Base-by-base conservation (phyloP, 371 early-diverging fungal species). In the Batrachochytrium dendrobatidis region DNA sequence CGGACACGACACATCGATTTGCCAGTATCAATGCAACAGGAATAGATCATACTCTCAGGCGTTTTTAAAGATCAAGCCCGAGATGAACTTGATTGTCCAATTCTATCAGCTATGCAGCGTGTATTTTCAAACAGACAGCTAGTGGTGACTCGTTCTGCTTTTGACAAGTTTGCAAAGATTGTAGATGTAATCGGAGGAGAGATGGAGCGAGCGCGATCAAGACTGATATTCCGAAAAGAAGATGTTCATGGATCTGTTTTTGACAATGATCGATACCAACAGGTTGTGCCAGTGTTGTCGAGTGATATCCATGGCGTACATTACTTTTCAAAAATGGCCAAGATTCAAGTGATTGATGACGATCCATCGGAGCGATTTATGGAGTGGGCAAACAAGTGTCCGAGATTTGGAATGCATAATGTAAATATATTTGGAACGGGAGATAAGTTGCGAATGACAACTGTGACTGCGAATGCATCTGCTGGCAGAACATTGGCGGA, bases 381-480 rank as follows among this genome's bases (percentile, higher is more conserved):
- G 28, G 15, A 62, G 63, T n/a, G n/a, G n/a, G 20, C 57, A 74
- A 26, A 53, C 75, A 12, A 39, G 39, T n/a, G 39, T 15, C 39
- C 39, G n/a, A 20, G 46, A 5, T 45, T 45, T 45, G 46, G 46
- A 7, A 26, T 34, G 7, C 64, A 65, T 63, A 80, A 83, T 64
- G 71, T 81, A 22, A 66, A 68, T 31, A 70, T 83, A 7, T 83
- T 81, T 72, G 83, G 82, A 25, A 83, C 77, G 34, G 82, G 77
- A 1, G 77, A 81, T 58, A 33, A 52, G 24, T 66, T 74, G 51
- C 62, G 69, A 33, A 71, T 73, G 70, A 81, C 83, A 2, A 84
- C 83, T 0, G 53, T 84, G 17, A 82, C 85, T 0, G 76, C 81
- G 4, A 84, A 82, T 53, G 74, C 74, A 33, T 79, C 79, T 76